phyloP scores from a whole-genome alignment of 2,329 filamentous ascomycete genomes.

The Diaporthe batatas region DNA sequence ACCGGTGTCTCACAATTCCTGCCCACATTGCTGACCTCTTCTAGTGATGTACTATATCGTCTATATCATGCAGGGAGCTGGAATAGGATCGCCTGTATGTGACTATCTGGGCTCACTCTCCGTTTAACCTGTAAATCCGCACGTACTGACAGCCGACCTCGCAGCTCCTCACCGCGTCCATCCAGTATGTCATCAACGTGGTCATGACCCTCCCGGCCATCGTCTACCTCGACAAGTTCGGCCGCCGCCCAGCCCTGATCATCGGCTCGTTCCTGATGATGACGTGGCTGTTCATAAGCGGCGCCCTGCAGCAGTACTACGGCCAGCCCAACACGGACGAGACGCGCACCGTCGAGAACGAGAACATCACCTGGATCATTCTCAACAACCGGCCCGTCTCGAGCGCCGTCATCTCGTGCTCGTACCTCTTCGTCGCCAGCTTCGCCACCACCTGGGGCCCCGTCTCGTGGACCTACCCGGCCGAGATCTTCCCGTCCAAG shows the following conservation, averaged over 20 bases:
- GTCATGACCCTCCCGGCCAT: conserved; percentile 71
- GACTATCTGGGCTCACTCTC: background rate
- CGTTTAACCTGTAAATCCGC: background rate
- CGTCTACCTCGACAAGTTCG: conserved; percentile 69
- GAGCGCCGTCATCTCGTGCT: conserved; percentile 75
- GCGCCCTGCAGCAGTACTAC: conserved; percentile 70
- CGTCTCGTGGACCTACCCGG: conserved; percentile 62
- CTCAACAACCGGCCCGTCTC: conserved; percentile 65
- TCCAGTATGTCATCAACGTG: conserved; percentile 76
- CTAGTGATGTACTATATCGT: conserved; percentile 63
- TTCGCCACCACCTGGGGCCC: conserved; percentile 71
- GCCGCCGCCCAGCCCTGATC: conserved; percentile 69
- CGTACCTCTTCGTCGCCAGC: conserved; percentile 79
- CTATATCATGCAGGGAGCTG: conserved; percentile 71
- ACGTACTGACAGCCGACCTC: background rate
- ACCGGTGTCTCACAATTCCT: background rate
- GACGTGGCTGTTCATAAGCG: conserved; percentile 73
- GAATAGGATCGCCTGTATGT: conserved; percentile 63
- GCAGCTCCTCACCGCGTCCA: conserved; percentile 67
- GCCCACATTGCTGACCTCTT: background rate
- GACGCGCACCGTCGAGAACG: conserved; percentile 49
- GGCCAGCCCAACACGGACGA: conserved; percentile 62
- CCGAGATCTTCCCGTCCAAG: conserved; percentile 60
- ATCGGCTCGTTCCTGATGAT: conserved; percentile 70
- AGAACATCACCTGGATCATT: conserved; percentile 70